Percentiles rank a stretch among this genome's conserved stretches.
phyloP scores from a whole-genome alignment of 768 basidiomycete genomes.

The Tubosaeta sp. region DNA sequence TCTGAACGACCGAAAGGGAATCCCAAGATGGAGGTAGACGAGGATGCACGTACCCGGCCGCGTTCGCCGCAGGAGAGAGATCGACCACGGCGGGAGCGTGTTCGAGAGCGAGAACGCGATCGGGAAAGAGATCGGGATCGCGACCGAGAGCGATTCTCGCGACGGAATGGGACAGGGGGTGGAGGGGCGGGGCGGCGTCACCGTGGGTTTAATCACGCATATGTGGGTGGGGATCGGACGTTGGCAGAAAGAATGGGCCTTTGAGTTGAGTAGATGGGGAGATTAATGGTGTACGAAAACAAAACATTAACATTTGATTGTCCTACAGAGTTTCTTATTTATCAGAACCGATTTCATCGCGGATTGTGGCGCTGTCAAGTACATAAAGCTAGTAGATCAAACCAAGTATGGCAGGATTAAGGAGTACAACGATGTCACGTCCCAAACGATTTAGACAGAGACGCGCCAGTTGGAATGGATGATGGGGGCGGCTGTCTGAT shows the following conservation, averaged over 20 bases:
- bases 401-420: constrained; percentile 1
- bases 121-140: constrained; percentile 34
- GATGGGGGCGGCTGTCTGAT: constrained; percentile 24
- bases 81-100: constrained; percentile 37
- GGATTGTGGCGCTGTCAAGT: background rate
- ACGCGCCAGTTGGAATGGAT: constrained; percentile 2
- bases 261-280: constrained; percentile 31
- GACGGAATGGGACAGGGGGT: constrained; percentile 42
- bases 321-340: background rate
- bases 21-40: constrained; percentile 55
- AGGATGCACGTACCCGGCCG: constrained; percentile 42
- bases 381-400: background rate
- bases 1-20: constrained; percentile 28
- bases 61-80: constrained; percentile 42
- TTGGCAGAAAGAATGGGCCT: constrained; percentile 83
- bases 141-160: constrained; percentile 34
- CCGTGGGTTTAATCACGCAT: constrained; percentile 35
- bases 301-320: constrained; percentile 4
- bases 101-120: constrained; percentile 33
- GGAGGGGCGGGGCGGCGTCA: constrained; percentile 36
- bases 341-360: background rate
- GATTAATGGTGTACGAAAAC: constrained; percentile 30
- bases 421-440: constrained; percentile 3
- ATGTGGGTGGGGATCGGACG: constrained; percentile 60
- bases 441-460: background rate